Conservation (phyloP, 305 asterid species). For the Solanum hybrid region DNA sequence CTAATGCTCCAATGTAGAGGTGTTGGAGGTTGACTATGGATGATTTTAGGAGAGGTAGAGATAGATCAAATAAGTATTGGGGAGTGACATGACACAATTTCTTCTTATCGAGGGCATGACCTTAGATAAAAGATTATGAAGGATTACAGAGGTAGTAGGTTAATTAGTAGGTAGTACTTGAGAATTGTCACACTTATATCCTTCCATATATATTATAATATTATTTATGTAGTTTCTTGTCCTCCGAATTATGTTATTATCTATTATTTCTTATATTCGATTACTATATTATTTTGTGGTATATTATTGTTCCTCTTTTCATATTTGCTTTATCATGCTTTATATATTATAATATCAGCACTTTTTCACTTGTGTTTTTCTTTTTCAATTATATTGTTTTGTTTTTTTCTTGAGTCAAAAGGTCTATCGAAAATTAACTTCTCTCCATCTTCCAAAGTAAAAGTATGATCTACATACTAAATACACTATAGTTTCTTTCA, state of each 20-base stretch:
- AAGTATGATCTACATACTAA: too few species aligned
- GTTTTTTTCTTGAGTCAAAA: too few species aligned
- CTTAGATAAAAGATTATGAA: too few species aligned
- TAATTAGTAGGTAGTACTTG: not conserved
- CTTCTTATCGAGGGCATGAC: not conserved
- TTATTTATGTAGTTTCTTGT: too few species aligned
- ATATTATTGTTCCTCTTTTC: rapidly evolving
- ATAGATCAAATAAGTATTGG: not conserved
- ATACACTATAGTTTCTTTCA: too few species aligned
- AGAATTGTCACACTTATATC: not conserved
- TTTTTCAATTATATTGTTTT: too few species aligned
- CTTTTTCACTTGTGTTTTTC: not conserved
- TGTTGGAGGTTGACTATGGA: not conserved
- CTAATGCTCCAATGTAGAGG: not conserved
- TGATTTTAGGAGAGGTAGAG: not conserved
- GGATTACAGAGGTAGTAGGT: not conserved
- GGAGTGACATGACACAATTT: not conserved
- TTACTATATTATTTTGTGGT: rapidly evolving
- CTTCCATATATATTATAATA: too few species aligned
- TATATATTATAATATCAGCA: too few species aligned
- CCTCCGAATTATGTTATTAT: rapidly evolving
- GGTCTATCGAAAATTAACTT: too few species aligned
- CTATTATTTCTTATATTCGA: rapidly evolving
- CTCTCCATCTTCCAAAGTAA: rapidly evolving
- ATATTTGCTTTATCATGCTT: not conserved